These are phyloP conservation scores for Trichosanthes truncata DNA, from an alignment of 306 rosid genomes.

Conservation along the genomic window DNA sequence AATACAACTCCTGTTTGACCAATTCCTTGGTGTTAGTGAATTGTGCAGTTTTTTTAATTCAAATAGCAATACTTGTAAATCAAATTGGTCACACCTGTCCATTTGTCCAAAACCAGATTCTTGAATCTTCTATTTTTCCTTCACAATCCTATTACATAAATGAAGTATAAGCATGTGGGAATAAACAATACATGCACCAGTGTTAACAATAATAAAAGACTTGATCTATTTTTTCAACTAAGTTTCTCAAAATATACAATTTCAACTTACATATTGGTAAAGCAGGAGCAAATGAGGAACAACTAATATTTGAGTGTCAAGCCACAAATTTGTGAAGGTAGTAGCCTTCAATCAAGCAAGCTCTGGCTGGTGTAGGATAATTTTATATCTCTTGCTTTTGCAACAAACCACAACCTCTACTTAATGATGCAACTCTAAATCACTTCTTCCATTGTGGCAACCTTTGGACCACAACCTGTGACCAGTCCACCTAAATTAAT, in stretches of 20 bases:
- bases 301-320: not conserved
- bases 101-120: not conserved
- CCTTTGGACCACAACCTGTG: constrained; percentile 42
- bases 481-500: not conserved
- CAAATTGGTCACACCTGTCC: not conserved
- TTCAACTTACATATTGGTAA: not conserved
- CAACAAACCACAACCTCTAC: not conserved
- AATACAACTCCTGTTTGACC: not conserved
- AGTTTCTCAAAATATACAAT: not conserved
- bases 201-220: not conserved
- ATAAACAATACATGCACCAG: not conserved
- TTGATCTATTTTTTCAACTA: not conserved
- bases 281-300: not conserved
- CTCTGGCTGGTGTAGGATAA: not conserved
- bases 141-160: not conserved
- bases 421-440: not conserved
- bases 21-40: not conserved
- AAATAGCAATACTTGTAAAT: not conserved
- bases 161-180: not conserved
- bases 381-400: not conserved
- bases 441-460: constrained; percentile 48
- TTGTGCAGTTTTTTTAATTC: not conserved
- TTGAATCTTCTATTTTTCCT: not conserved
- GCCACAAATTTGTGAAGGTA: not conserved
- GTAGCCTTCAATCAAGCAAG: not conserved